Evolutionary conservation across 2,329 filamentous ascomycete species (phyloP), one percentile per base, ranked within the genome.

Genomic region (Xylariaceae sp.): DNA sequence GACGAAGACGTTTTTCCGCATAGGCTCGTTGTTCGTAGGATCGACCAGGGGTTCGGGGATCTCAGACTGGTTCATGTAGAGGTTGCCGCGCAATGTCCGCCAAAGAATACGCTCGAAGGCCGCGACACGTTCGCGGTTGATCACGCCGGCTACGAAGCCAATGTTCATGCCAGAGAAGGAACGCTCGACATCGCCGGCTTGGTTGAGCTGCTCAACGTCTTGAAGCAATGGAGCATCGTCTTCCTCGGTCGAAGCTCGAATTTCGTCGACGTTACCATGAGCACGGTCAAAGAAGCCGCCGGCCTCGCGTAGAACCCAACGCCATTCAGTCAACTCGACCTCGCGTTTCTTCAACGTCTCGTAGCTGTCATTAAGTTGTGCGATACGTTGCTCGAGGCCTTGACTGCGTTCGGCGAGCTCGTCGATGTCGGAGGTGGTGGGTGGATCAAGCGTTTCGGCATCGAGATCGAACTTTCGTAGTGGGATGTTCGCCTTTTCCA

Each of bases 31-130:
- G 75, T 84, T 96, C 68, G 87, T 81, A 15, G 94, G 92, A 71
- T 99, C 89, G 70, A 96, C 80, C 63, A 99, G 87, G 36, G 89
- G 85, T 71, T 99, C 92, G 7, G 91, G 86, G 58, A 99, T 99
- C 78, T 99, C 94, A 39, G 92, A 92, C 77, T 99, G 95, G 75
- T 99, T 99, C 94, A 99, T 99, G 80, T 97, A 99, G 60, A 99
- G 77, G 73, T 99, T 99, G 66, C 94, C 94, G 71, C 94, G 90
- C 40, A 99, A 83, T 0, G 95, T 96, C 67, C 94, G 85, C 94
- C 94, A 99, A 48, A 99, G 80, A 63, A 99, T 99, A 55, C 94
- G 87, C 76, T 99, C 95, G 69, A 99, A 99, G 22, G 92, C 89
- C 13, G 87, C 92, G 56, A 99, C 92, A 47, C 92, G 86, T 68